Base-by-base conservation (phyloP, 163 green algal species). In the Volvox carteri region DNA sequence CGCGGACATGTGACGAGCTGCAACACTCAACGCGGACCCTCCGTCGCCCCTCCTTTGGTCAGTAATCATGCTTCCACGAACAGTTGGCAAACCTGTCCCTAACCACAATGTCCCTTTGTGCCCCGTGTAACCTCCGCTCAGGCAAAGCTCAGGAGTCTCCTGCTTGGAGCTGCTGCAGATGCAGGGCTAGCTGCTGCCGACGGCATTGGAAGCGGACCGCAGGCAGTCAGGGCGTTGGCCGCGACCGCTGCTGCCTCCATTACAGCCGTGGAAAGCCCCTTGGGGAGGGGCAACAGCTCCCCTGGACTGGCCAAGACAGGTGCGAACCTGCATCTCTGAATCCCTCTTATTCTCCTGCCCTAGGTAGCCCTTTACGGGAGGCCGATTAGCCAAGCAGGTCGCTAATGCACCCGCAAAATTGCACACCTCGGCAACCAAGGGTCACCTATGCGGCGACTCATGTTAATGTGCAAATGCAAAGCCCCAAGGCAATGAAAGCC, bases 61-160 rank as follows among this genome's bases (percentile, higher is more conserved):
- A 7, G 54, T 5, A 19, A 30, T 11, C 54, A 65, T 65, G 19
- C 28, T 65, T 5, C 12, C 7, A 2, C 8, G 5, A 30, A 65
- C 25, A 65, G 19, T 23, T 65, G 25, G 8, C 8, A 4, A 65
- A 65, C 25, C 54, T 23, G 8, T 23, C 54, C 16, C 50, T 7
- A 30, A 65, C 54, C 54, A 23, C 28, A 12, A n/a, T n/a, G n/a
- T n/a, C 54, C 54, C 54, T 5, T 23, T 30, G 5, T 65, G 19
- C 7, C 19, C 2, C 5, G 8, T 65, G 54, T 19, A 65, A 58
- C 54, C 54, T 12, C 54, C 3, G 3, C 54, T 11, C 54, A 86
- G 79, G 79, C 62, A 9, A 67, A 78, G 79, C 79, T 86, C 18
- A n/a, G 62, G 19, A 35, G n/a, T 19, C 62, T 86, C 21, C 44